Conservation (phyloP, 2,329 filamentous ascomycete genomes). For the Tolypocladium endophyticum region DNA sequence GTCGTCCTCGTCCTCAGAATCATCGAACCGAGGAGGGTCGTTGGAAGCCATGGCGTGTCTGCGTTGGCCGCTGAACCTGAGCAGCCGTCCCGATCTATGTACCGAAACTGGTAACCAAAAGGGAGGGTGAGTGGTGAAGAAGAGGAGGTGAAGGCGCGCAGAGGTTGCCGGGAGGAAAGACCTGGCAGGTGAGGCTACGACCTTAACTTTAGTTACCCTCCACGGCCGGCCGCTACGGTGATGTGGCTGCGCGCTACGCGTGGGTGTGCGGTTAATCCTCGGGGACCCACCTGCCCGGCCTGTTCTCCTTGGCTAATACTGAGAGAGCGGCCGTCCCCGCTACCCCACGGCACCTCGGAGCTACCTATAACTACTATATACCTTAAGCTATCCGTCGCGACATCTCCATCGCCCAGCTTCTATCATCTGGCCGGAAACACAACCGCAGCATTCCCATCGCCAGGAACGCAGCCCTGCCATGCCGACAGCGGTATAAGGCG, state of each 20-base stretch:
- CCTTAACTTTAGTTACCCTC: not conserved
- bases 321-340: too few relatives aligned
- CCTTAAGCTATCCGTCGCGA: too few relatives aligned
- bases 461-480: not conserved
- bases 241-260: not conserved
- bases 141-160: not conserved
- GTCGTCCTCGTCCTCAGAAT: constrained; percentile 71
- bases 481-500: not conserved
- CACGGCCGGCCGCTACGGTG: not conserved
- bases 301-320: not conserved
- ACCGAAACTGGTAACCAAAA: not conserved
- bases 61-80: not conserved
- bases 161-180: not conserved
- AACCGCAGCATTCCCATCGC: not conserved
- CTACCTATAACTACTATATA: too few relatives aligned
- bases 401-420: not conserved
- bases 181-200: not conserved
- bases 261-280: not conserved
- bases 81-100: not conserved
- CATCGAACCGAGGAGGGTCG: constrained; percentile 39
- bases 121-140: not conserved
- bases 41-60: constrained; percentile 33
- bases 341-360: too few relatives aligned
- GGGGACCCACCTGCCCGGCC: not conserved
- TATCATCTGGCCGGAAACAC: not conserved